These are phyloP conservation scores for Trichoderma atrobrunneum DNA, from an alignment of 2,329 filamentous ascomycete genomes.

Conservation along the genomic window DNA sequence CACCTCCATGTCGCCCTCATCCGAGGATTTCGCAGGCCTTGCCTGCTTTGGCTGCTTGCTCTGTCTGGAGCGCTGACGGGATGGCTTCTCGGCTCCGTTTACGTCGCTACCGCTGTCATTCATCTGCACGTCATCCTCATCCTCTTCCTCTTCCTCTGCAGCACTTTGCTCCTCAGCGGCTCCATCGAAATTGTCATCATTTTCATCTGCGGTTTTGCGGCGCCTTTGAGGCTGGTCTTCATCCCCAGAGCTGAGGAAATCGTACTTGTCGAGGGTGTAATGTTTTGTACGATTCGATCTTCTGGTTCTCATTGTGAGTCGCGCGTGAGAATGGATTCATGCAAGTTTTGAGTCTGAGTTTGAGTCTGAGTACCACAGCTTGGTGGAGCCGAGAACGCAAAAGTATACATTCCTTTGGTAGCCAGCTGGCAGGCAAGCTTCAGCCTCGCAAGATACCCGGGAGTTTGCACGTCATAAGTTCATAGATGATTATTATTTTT, in stretches of 20 bases:
- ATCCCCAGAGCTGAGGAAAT: conserved; percentile 35
- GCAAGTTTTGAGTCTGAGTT: conserved; percentile 3
- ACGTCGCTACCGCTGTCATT: conserved; percentile 33
- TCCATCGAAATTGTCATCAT: conserved; percentile 34
- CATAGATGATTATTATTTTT: neutral
- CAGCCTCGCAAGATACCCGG: neutral
- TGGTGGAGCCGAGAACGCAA: neutral
- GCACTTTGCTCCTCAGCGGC: conserved; percentile 22
- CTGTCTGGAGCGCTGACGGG: conserved; percentile 28
- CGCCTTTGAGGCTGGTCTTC: conserved; percentile 25
- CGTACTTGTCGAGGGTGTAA: conserved; percentile 35
- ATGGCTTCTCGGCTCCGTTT: conserved; percentile 27
- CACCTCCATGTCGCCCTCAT: conserved; percentile 20
- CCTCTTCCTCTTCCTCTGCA: conserved; percentile 30
- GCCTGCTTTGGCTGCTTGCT: conserved; percentile 26
- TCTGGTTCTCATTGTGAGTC: conserved; percentile 36
- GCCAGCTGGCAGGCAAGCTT: neutral
- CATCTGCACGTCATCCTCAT: conserved; percentile 32
- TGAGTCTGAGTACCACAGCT: conserved; percentile 10
- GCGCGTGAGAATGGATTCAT: neutral
- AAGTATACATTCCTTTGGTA: conserved; percentile 3
- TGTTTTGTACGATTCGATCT: conserved; percentile 37
- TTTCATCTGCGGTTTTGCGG: conserved; percentile 27
- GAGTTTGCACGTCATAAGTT: neutral
- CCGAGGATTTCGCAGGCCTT: conserved; percentile 26